phyloP scores from a whole-genome alignment of 2,329 filamentous ascomycete genomes.

The Bertia moriformis region DNA sequence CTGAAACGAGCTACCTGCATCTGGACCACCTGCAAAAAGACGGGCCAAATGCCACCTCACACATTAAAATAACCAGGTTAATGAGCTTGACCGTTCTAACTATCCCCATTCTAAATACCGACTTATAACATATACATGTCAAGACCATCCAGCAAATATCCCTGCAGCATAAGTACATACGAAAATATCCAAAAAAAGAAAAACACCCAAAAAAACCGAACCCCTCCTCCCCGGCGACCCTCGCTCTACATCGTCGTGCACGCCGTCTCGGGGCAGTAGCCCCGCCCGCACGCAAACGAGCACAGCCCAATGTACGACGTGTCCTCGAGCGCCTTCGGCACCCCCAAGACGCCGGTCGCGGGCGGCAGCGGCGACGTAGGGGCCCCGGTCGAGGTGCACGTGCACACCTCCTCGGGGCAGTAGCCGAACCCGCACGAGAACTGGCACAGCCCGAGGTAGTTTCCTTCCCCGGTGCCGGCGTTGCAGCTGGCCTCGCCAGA shows the following conservation, averaged over 20 bases:
- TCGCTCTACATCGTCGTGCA: no score
- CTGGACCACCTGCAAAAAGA: no score
- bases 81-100: no score
- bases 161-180: no score
- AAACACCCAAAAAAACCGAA: neutral
- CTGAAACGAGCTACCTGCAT: no score
- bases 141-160: no score
- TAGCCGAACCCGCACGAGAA: conserved; percentile 10
- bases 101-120: no score
- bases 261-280: conserved; percentile 23
- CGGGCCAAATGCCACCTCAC: no score
- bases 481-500: conserved; percentile 17
- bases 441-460: conserved; percentile 15
- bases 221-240: neutral
- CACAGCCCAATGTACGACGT: conserved; percentile 26
- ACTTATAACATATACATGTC: no score
- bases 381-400: conserved; percentile 7
- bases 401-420: conserved; percentile 9
- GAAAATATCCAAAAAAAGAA: no score
- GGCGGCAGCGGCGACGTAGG: conserved; percentile 7
- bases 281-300: conserved; percentile 27
- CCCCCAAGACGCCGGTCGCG: conserved; percentile 13
- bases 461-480: conserved; percentile 16
- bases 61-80: no score
- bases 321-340: conserved; percentile 14